Conservation (phyloP, 306 rosid genomes). For the Alnus glutinosa region DNA sequence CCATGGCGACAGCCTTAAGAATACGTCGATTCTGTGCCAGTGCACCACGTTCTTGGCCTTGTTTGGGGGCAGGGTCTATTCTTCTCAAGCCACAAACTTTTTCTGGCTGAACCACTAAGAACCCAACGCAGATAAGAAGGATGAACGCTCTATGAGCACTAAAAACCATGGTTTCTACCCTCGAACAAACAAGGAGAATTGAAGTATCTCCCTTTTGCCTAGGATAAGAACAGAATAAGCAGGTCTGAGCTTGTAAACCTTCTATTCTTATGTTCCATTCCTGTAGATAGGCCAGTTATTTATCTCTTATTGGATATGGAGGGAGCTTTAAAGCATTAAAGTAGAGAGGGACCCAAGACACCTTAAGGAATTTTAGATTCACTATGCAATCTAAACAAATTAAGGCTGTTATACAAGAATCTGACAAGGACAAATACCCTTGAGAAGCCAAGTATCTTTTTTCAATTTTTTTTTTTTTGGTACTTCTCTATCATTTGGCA, state of each 20-base stretch:
- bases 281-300: conserved; percentile 64
- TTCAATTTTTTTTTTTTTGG: conserved; percentile 33
- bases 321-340: conserved; percentile 64
- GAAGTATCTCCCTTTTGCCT: conserved; percentile 35
- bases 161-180: conserved; percentile 57
- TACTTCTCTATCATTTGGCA: conserved; percentile 52
- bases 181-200: conserved; percentile 41
- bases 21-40: conserved; percentile 42
- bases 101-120: conserved; percentile 51
- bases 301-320: conserved; percentile 52
- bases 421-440: conserved; percentile 68
- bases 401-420: conserved; percentile 89
- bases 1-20: conserved; percentile 34
- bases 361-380: conserved; percentile 74
- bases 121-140: conserved; percentile 59
- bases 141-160: conserved; percentile 40
- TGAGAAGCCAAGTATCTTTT: conserved; percentile 87
- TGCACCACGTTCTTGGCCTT: conserved; percentile 35
- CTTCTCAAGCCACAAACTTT: conserved; percentile 51
- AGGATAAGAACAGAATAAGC: conserved; percentile 43
- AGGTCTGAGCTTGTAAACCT: conserved; percentile 25
- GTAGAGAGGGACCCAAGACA: conserved; percentile 49
- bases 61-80: conserved; percentile 48
- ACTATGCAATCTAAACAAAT: conserved; percentile 56
- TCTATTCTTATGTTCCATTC: conserved; percentile 55